These are phyloP conservation scores for Xylaria sp. DNA, from an alignment of 2,329 filamentous ascomycete species.

Conservation along the genomic window DNA sequence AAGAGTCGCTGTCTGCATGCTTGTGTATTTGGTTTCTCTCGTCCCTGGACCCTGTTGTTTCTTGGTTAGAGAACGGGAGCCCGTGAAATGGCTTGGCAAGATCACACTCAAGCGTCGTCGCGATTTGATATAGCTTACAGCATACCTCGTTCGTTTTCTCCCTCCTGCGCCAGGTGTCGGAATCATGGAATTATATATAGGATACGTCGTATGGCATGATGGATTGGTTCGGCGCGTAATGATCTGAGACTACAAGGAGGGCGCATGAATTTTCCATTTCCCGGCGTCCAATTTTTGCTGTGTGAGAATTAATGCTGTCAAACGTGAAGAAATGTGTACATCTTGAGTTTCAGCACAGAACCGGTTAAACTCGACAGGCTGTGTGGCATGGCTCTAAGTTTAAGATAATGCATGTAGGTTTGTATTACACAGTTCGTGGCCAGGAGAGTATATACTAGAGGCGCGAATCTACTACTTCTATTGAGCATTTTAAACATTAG, in stretches of 20 bases:
- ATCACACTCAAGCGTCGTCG: conserved; percentile 5
- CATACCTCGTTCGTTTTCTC: conserved; percentile 7
- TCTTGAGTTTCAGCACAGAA: not conserved
- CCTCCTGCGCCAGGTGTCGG: not conserved
- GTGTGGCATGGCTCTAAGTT: no score
- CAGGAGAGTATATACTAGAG: no score
- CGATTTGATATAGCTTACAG: not conserved
- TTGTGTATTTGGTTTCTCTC: conserved; percentile 24
- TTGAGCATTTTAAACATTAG: no score
- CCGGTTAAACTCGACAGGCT: no score
- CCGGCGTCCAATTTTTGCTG: not conserved
- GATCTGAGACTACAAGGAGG: not conserved
- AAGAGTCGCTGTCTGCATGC: conserved; percentile 6
- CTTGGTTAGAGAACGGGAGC: conserved; percentile 1
- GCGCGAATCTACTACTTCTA: no score
- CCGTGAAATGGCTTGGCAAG: conserved; percentile 8
- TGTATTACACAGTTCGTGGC: no score
- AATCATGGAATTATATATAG: conserved; percentile 3
- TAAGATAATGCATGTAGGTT: no score
- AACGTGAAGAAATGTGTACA: not conserved
- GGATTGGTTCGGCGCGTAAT: conserved; percentile 3
- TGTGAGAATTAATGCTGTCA: not conserved
- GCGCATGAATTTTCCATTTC: not conserved
- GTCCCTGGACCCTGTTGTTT: not conserved
- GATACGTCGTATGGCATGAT: not conserved